Evolutionary conservation across 768 basidiomycete genomes (phyloP).

Genomic region (Amanita fuliginea): DNA sequence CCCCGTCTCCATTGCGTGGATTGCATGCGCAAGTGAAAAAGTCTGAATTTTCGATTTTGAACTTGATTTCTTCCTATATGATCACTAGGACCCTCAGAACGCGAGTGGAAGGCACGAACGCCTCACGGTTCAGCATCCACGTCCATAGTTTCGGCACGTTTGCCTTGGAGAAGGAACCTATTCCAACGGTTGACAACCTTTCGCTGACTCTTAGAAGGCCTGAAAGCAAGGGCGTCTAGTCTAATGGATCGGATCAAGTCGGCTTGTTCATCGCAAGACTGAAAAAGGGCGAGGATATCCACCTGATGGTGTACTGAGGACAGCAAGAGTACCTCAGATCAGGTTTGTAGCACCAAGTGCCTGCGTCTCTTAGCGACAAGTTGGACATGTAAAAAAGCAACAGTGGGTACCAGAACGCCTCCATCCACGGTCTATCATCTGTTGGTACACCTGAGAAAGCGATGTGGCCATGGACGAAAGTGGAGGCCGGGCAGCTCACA

Average conservation of each 20-base stretch:
- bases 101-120: not conserved
- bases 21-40: slow-evolving; percentile 33
- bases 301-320: slow-evolving; percentile 93
- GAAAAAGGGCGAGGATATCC: slow-evolving; percentile 12
- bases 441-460: slow-evolving; percentile 53
- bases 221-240: slow-evolving; percentile 56
- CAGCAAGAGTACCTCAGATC: slow-evolving; percentile 78
- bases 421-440: slow-evolving; percentile 81
- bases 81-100: not conserved
- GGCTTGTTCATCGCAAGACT: slow-evolving; percentile 2
- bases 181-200: slow-evolving; percentile 75
- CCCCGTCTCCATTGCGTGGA: slow-evolving; percentile 46
- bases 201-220: slow-evolving; percentile 62
- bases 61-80: slow-evolving; percentile 9
- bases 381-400: not conserved
- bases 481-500: slow-evolving; percentile 19
- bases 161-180: slow-evolving; percentile 45
- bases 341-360: slow-evolving; percentile 78
- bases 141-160: slow-evolving; percentile 21
- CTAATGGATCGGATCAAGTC: slow-evolving; percentile 21
- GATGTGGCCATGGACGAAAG: not conserved
- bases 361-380: slow-evolving; percentile 13
- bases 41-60: slow-evolving; percentile 15
- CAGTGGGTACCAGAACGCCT: slow-evolving; percentile 50
- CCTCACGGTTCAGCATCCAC: slow-evolving; percentile 12